phyloP scores from a whole-genome alignment of 345 rosid species.

The Eucalyptus regnans region DNA sequence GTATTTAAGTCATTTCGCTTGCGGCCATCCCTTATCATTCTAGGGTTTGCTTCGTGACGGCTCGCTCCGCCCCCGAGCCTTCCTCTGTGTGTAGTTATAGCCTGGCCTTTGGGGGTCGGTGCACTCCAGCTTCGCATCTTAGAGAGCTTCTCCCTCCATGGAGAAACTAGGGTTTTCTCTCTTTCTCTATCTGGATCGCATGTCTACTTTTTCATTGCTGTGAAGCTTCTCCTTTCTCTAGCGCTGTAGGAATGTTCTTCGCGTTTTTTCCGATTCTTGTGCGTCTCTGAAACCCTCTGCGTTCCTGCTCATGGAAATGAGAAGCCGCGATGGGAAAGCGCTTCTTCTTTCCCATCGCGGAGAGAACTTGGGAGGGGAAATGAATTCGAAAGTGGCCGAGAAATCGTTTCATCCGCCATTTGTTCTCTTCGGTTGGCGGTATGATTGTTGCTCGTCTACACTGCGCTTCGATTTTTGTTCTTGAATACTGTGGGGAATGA shows the following conservation, averaged over 20 bases:
- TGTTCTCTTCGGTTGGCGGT: slow-evolving; percentile 28
- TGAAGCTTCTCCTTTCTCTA: background rate
- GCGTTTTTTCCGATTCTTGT: background rate
- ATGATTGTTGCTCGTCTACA: slow-evolving; percentile 71
- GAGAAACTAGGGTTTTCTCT: background rate
- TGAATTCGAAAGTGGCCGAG: slow-evolving; percentile 37
- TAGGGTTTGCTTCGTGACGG: background rate
- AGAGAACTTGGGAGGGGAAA: slow-evolving; percentile 14
- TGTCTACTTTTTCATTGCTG: background rate
- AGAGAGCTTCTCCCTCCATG: background rate
- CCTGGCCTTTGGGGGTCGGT: background rate
- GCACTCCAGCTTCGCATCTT: background rate
- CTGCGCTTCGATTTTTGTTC: background rate
- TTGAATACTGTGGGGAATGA: background rate
- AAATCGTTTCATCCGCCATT: slow-evolving; percentile 64
- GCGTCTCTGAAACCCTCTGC: background rate
- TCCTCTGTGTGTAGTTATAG: background rate
- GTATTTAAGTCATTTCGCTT: background rate
- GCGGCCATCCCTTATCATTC: background rate
- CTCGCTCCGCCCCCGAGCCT: background rate
- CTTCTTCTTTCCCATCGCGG: background rate
- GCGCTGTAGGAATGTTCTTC: background rate
- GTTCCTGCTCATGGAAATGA: background rate
- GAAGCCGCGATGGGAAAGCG: background rate
- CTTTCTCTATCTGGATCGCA: background rate